Evolutionary conservation across 352 stramenopile genomes (phyloP), one percentile per base, ranked within the genome.

Genomic region (Phytophthora pisi): DNA sequence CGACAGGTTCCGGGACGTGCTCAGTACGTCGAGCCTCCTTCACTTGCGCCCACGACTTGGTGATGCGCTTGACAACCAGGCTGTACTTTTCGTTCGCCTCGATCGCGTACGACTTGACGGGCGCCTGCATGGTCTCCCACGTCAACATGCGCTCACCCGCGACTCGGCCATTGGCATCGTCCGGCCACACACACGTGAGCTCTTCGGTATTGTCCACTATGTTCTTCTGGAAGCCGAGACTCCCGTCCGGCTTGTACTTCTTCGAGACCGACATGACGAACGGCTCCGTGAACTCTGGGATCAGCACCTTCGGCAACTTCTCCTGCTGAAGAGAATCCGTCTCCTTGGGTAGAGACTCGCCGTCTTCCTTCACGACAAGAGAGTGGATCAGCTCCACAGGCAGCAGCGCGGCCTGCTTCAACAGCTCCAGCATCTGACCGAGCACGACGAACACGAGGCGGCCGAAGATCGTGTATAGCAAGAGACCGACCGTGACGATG

Each of bases 51-150:
- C 70, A 78, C 0, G 69, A 59, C 2, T 70, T 52, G 15, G 50
- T 18, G 38, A 81, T 54, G 18, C 76, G 54, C 10, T 65, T 38
- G 4, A 80, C 74, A 1, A 74, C 73, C 4, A 79, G 65, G 4
- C 49, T 51, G 45, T 91, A 89, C 57, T 86, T 91, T 4, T 73
- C 53, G 49, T 91, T 90, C 2, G 59, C 65, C 55, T 89, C 81
- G 47, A 91, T 91, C 20, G 79, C 75, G 52, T 89, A 90, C 36
- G 77, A 82, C 50, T 79, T 88, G 18, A 89, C 75, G 0, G 78
- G 80, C 1, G 78, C 80, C 31, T 85, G 73, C 72, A 88, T 84
- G 0, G 79, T 84, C 54, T 92, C 81, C 79, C 81, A 92, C 53
- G 81, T 89, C 20, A 83, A 72, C 70, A 87, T 87, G 0, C 15